These are phyloP conservation scores for Lactifluus hygrophoroides DNA, from an alignment of 768 basidiomycete genomes.

Conservation along the genomic window DNA sequence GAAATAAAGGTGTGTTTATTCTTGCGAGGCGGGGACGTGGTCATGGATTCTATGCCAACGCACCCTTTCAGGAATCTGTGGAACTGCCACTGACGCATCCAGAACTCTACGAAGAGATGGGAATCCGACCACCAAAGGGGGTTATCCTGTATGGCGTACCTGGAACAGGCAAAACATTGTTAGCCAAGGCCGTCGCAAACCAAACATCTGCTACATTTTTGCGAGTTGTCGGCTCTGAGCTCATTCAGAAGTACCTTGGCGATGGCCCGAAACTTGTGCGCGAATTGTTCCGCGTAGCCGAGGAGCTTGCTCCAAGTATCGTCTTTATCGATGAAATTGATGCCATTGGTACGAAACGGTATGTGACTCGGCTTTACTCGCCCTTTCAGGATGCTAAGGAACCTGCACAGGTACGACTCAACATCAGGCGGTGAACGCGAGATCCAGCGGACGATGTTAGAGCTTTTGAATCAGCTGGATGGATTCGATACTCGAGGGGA, in stretches of 20 bases:
- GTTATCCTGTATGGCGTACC: conserved; percentile 98
- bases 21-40: neutral
- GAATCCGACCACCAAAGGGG: conserved; percentile 98
- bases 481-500: conserved; percentile 99
- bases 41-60: neutral
- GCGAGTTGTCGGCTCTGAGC: conserved; percentile 93
- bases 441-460: conserved; percentile 98
- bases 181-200: conserved; percentile 96
- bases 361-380: conserved; percentile 21
- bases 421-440: conserved; percentile 98
- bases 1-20: conserved; percentile 78
- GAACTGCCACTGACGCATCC: conserved; percentile 97
- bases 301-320: conserved; percentile 97
- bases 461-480: conserved; percentile 95
- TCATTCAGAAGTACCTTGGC: conserved; percentile 99
- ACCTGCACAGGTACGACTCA: conserved; percentile 80
- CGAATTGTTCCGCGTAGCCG: conserved; percentile 93
- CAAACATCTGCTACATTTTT: conserved; percentile 98
- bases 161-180: conserved; percentile 94
- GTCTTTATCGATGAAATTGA: conserved; percentile 99
- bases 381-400: neutral
- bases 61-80: conserved; percentile 75
- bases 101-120: conserved; percentile 99
- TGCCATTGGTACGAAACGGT: conserved; percentile 88
- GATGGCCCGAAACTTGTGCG: conserved; percentile 98